phyloP scores from a whole-genome alignment of 169 alveolate genomes.

The Cardiosporidium cionae region DNA sequence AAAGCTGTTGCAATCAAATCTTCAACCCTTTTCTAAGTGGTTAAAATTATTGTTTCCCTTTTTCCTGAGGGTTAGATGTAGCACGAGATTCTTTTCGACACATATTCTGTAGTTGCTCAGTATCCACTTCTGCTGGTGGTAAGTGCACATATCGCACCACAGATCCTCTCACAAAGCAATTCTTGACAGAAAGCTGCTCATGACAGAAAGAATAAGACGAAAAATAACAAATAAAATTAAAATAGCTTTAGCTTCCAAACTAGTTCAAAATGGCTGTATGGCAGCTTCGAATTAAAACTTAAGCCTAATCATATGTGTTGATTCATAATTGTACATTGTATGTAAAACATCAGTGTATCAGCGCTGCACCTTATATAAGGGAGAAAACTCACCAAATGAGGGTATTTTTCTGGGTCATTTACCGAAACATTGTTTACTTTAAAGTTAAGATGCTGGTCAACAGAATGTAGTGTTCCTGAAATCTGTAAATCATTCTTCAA shows the following conservation, averaged over 20 bases:
- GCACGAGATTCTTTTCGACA: constrained; percentile 13
- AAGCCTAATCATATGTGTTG: no score
- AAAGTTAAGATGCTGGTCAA: constrained; percentile 84
- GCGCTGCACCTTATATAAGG: no score
- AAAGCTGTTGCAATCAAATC: no score
- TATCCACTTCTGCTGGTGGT: constrained; percentile 75
- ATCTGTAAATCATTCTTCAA: constrained; percentile 84
- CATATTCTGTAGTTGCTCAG: constrained; percentile 52
- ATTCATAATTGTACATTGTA: no score
- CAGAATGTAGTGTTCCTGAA: constrained; percentile 80
- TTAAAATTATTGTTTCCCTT: no score
- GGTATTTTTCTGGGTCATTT: constrained; percentile 75
- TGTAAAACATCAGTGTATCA: no score
- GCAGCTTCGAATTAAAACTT: no score
- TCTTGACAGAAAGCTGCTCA: constrained; percentile 60
- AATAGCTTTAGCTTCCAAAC: neutral
- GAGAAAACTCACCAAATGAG: constrained; percentile 77
- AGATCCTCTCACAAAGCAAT: constrained; percentile 89
- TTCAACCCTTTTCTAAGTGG: no score
- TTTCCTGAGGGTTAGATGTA: no score
- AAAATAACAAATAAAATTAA: neutral
- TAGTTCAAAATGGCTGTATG: no score
- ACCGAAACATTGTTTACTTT: constrained; percentile 79
- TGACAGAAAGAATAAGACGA: neutral
- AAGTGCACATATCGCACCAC: constrained; percentile 86